phyloP scores from a whole-genome alignment of 352 stramenopile genomes.

The Halophytophthora batemanensis region DNA sequence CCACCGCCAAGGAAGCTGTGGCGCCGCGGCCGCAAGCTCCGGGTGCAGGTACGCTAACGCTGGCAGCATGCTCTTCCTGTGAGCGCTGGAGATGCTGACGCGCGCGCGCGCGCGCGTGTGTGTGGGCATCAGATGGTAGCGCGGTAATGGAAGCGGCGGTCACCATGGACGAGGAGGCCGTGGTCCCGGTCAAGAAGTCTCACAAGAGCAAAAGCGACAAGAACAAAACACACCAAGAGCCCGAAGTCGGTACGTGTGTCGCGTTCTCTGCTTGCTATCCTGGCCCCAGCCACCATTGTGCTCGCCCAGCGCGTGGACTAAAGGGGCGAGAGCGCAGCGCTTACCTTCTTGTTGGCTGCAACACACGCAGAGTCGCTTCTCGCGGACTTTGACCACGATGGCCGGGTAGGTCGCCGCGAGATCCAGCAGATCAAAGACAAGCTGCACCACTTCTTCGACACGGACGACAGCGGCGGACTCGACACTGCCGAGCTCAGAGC shows the following conservation, averaged over 20 bases:
- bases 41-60: neutral
- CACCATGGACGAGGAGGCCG: conserved; percentile 10
- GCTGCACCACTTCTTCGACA: conserved; percentile 75
- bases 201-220: conserved; percentile 13
- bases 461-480: conserved; percentile 71
- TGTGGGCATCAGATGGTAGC: conserved; percentile 1
- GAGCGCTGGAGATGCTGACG: conserved; percentile 1
- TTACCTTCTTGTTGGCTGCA: conserved; percentile 32
- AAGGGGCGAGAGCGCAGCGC: conserved; percentile 12
- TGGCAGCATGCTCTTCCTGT: conserved; percentile 6
- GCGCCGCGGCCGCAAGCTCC: conserved; percentile 10
- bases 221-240: conserved; percentile 23
- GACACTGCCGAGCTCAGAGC: conserved; percentile 70
- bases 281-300: neutral
- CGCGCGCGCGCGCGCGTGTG: conserved; percentile 1
- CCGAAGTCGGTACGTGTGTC: conserved; percentile 32
- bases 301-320: conserved; percentile 4
- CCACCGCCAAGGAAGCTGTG: conserved; percentile 18
- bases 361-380: conserved; percentile 60
- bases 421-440: conserved; percentile 84
- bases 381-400: conserved; percentile 79
- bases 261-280: conserved; percentile 10
- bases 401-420: conserved; percentile 64
- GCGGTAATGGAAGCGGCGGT: conserved; percentile 17
- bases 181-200: conserved; percentile 12